Base-by-base conservation (phyloP, 257 asterid species). In the Solanum ossicruentum region DNA sequence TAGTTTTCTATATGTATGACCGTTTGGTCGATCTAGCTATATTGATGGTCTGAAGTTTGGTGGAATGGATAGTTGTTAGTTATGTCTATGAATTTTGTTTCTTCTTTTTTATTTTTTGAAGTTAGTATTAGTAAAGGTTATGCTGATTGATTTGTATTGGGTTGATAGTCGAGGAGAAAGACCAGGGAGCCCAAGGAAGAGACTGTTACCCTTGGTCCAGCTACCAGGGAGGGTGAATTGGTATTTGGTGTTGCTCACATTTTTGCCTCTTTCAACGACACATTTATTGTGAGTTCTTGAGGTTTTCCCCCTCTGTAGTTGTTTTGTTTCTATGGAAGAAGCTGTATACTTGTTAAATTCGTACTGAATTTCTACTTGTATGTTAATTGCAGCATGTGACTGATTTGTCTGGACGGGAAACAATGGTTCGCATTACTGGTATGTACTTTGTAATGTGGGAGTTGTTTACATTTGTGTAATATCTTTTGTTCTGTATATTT, bases 341-440 rank as follows among this genome's bases (percentile, higher is more conserved):
- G 12, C 21, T 43, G 5, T 21, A 45, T 6, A 18, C n/a, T 51
- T 45, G 18, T 65, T 45, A 23, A 17, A 58, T n/a, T 58, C n/a
- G 43, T 16, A 15, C 17, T 66, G 28, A 61, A 45, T 28, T 79
- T 45, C 15, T 32, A 54, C 54, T 39, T 43, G 17, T 36, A 60
- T 84, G 45, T 23, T 82, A 3, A 9, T 82, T 92, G 88, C 94
- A 95, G 98, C 98, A 95, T 41, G 98, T 95, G 47, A 95, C 98
- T 75, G 98, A 95, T 88, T 88, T 95, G 67, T 94, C 98, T 69
- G 98, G 98, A 12, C 88, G 98, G 18, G 98, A 95, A 88, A 95
- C 98, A 63, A 85, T 95, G 97, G 98, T 94, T 77, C 94, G 98
- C 45, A 94, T 95, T 77, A 95, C 98, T 65, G 98, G 98, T 95